A percentile compares a stretch with the other conserved stretches of the same genome.
These are phyloP conservation scores for Mycena leptocephala DNA, from an alignment of 768 basidiomycete genomes.

Conservation along the genomic window DNA sequence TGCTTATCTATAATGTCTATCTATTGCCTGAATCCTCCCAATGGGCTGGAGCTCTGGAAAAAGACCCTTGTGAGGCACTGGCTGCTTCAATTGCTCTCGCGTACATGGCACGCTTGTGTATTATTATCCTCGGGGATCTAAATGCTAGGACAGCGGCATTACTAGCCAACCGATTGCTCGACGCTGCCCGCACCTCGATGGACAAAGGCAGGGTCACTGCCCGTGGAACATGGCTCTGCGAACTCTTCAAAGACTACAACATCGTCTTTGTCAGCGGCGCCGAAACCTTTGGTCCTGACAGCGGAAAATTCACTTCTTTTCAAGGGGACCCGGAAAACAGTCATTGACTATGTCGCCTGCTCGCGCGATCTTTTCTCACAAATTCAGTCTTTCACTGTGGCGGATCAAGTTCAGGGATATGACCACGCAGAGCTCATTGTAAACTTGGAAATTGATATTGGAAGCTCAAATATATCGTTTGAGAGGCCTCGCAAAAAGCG, in stretches of 20 bases:
- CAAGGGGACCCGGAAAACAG: not conserved
- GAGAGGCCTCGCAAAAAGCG: not conserved
- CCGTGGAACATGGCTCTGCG: too few relatives aligned
- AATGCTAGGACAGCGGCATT: not conserved
- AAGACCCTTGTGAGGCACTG: too few relatives aligned
- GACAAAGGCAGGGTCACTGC: too few relatives aligned
- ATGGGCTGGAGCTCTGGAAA: too few relatives aligned
- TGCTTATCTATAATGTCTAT: too few relatives aligned
- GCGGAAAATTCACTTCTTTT: constrained; percentile 14
- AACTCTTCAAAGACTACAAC: too few relatives aligned
- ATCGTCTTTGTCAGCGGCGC: not conserved
- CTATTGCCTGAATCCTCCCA: too few relatives aligned
- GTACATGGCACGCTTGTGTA: too few relatives aligned
- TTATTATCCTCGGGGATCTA: not conserved
- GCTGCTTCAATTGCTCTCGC: too few relatives aligned
- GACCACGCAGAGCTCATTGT: not conserved
- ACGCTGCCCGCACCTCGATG: not conserved
- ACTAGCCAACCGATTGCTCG: too few relatives aligned
- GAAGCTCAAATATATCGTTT: not conserved
- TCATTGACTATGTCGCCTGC: not conserved
- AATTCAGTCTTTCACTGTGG: not conserved
- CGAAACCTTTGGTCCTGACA: not conserved
- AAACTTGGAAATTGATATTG: too few relatives aligned
- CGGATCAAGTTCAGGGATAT: not conserved
- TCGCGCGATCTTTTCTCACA: not conserved